A percentile compares a stretch with the other conserved stretches of the same genome.
phyloP scores from a whole-genome alignment of 2,329 filamentous ascomycete species.

The Teratosphaeria nubilosa region DNA sequence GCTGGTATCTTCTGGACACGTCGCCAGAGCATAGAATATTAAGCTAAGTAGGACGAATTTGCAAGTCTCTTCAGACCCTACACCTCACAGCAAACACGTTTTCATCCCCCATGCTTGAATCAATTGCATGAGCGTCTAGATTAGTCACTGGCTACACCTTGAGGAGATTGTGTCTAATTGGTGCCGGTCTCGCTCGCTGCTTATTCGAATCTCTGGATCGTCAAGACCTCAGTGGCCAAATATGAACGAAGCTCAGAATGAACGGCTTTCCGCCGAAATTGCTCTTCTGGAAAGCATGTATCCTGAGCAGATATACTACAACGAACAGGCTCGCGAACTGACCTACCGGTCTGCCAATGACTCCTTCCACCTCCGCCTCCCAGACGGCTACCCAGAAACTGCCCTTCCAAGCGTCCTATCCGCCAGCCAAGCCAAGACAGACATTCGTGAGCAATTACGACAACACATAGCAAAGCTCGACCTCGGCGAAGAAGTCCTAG shows the following conservation, averaged over 20 bases:
- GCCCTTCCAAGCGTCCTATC: constrained; percentile 30
- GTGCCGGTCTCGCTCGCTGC: too few species aligned
- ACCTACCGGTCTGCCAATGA: constrained; percentile 22
- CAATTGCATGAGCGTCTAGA: too few species aligned
- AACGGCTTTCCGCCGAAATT: constrained; percentile 27
- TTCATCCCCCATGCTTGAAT: too few species aligned
- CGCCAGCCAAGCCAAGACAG: constrained; percentile 26
- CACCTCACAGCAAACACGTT: not conserved
- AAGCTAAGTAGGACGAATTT: not conserved
- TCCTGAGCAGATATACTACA: constrained; percentile 29
- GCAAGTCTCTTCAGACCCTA: not conserved
- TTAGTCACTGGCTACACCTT: too few species aligned
- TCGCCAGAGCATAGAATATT: not conserved
- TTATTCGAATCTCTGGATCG: too few species aligned
- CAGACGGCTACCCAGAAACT: constrained; percentile 28
- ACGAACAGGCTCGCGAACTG: constrained; percentile 27
- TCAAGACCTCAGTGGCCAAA: too few species aligned
- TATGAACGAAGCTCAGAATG: not conserved
- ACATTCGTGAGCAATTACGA: constrained; percentile 27
- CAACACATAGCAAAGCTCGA: constrained; percentile 17
- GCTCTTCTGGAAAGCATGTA: constrained; percentile 37
- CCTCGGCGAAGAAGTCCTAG: constrained; percentile 33
- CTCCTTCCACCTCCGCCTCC: constrained; percentile 29
- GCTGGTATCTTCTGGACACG: not conserved
- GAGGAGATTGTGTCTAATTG: too few species aligned